A percentile compares a stretch with the other conserved stretches of the same genome.
Evolutionary conservation across 2,329 filamentous ascomycete genomes (phyloP).

Genomic region (Periconia macrospinosa): DNA sequence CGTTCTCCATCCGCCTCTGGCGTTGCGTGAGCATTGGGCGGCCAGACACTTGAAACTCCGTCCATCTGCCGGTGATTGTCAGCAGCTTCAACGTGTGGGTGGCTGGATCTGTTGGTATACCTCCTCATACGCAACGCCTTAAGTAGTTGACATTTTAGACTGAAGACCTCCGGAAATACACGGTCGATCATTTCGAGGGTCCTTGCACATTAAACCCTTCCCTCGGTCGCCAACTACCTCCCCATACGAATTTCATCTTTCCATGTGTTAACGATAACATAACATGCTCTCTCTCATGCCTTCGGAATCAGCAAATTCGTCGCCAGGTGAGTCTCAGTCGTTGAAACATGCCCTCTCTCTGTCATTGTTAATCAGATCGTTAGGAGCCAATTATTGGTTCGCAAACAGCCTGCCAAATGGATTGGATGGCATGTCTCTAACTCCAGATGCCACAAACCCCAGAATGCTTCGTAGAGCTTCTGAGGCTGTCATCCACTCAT

Average conservation of each 20-base stretch:
- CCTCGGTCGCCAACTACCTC: conserved; percentile 9
- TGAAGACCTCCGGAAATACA: conserved; percentile 34
- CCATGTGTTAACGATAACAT: conserved; percentile 17
- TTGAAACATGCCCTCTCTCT: neutral
- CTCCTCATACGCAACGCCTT: conserved; percentile 24
- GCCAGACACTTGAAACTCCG: conserved; percentile 34
- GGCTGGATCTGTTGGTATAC: conserved; percentile 25
- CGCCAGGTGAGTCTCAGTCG: conserved; percentile 28
- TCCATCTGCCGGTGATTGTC: conserved; percentile 34
- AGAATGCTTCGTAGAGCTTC: conserved; percentile 38
- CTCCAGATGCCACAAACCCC: conserved; percentile 22
- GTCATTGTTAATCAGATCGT: conserved; percentile 13
- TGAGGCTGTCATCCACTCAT: conserved; percentile 32
- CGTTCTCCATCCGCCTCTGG: conserved; percentile 32
- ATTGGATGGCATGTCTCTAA: conserved; percentile 23
- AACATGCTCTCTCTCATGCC: conserved; percentile 43
- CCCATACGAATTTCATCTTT: conserved; percentile 23
- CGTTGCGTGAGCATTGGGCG: conserved; percentile 29
- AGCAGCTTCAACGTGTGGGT: conserved; percentile 12
- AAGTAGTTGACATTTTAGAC: conserved; percentile 29
- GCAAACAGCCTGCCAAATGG: conserved; percentile 34
- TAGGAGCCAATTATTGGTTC: conserved; percentile 39
- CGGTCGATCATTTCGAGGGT: conserved; percentile 28
- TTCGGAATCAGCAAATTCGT: conserved; percentile 36
- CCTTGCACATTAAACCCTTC: conserved; percentile 19